phyloP scores from a whole-genome alignment of 257 asterid genomes.

The Eucommia ulmoides region DNA sequence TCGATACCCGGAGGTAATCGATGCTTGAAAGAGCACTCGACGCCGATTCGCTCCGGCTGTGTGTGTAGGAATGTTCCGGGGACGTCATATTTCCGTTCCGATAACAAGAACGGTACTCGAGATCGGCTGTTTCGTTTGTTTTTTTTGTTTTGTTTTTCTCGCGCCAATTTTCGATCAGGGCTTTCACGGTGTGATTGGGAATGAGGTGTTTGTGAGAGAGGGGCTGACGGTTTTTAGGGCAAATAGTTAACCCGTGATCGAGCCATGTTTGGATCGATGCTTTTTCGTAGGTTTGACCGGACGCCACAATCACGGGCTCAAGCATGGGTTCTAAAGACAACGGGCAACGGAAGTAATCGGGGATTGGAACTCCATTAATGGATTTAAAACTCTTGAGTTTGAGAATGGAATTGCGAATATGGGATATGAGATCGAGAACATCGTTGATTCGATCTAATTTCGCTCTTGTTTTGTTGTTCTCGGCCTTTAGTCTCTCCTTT shows the following conservation, averaged over 20 bases:
- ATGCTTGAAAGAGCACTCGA: constrained; percentile 81
- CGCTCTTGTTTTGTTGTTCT: constrained; percentile 21
- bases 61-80: constrained; percentile 65
- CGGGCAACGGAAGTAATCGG: constrained; percentile 66
- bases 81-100: too few species aligned
- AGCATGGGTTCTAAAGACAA: constrained; percentile 69
- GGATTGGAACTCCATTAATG: constrained; percentile 41
- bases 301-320: constrained; percentile 89
- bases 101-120: constrained; percentile 37
- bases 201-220: constrained; percentile 56
- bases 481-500: constrained; percentile 58
- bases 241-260: constrained; percentile 55
- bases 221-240: constrained; percentile 53
- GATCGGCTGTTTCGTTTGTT: constrained; percentile 27
- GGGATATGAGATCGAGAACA: constrained; percentile 36
- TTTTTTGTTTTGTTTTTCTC: constrained; percentile 35
- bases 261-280: constrained; percentile 74
- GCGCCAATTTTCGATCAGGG: constrained; percentile 63
- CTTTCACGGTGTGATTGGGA: constrained; percentile 71
- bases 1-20: constrained; percentile 41
- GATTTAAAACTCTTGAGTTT: constrained; percentile 34
- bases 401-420: constrained; percentile 36
- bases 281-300: constrained; percentile 88
- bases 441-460: constrained; percentile 27
- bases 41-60: constrained; percentile 84